phyloP scores from a whole-genome alignment of 805 yeast species.

The Myxozyma neotropica region DNA sequence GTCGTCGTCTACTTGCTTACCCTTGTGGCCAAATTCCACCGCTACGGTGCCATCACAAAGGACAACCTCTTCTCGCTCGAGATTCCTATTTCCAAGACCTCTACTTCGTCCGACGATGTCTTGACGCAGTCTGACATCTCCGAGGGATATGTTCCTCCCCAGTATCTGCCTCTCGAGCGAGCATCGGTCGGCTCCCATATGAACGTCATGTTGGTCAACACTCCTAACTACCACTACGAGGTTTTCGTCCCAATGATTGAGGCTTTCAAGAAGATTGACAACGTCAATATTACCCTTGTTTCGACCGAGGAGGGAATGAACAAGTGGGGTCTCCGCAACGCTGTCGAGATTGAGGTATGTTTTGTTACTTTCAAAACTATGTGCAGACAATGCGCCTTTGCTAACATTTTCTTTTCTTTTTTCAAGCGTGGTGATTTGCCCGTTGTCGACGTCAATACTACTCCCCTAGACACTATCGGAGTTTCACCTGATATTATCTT shows the following conservation, averaged over 20 bases:
- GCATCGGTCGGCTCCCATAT: conserved; percentile 8
- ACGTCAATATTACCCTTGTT: conserved; percentile 27
- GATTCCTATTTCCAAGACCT: conserved; percentile 5
- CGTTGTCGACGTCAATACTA: conserved; percentile 17
- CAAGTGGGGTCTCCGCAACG: conserved; percentile 30
- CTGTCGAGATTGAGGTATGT: conserved; percentile 24
- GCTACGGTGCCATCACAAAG: conserved; percentile 12
- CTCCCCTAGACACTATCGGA: conserved; percentile 7
- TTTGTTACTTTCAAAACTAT: background rate
- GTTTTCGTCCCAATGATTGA: conserved; percentile 31
- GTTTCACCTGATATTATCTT: conserved; percentile 24
- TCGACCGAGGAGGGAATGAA: conserved; percentile 25
- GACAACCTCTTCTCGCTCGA: conserved; percentile 17
- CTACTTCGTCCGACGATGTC: background rate
- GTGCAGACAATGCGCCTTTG: too few relatives aligned
- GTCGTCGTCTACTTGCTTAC: conserved; percentile 17
- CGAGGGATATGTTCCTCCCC: conserved; percentile 21
- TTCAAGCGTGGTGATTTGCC: conserved; percentile 13
- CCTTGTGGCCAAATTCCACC: conserved; percentile 14
- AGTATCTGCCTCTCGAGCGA: conserved; percentile 22
- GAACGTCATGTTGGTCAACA: conserved; percentile 26
- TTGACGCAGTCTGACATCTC: background rate
- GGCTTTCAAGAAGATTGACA: conserved; percentile 18
- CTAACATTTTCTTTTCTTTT: background rate
- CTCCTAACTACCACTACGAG: conserved; percentile 30